Evolutionary conservation across 176 grass and related monocot genomes (phyloP).

Genomic region (Typha latifolia): DNA sequence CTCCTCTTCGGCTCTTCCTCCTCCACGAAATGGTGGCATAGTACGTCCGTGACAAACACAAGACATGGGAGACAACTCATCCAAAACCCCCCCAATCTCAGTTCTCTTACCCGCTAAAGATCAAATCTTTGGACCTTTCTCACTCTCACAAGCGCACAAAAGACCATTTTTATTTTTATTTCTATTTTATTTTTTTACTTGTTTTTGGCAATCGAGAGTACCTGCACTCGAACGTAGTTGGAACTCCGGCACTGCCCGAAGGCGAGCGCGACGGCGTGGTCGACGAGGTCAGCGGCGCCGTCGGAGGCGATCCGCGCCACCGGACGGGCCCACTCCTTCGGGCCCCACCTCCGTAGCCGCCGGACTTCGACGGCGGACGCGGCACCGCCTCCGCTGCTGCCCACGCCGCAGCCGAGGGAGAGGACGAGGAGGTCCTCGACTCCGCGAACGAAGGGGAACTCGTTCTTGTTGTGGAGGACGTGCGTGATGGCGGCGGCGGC

Average conservation of each 20-base stretch:
- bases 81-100: too few relatives aligned
- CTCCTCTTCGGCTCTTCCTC: too few relatives aligned
- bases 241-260: conserved; percentile 77
- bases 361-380: conserved; percentile 23
- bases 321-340: conserved; percentile 88
- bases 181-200: too few relatives aligned
- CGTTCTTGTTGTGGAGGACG: conserved; percentile 97
- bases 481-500: conserved; percentile 83
- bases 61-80: too few relatives aligned
- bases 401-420: conserved; percentile 72
- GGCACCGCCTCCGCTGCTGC: conserved; percentile 20
- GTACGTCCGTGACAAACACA: too few relatives aligned
- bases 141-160: neutral
- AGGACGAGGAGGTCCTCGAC: conserved; percentile 96
- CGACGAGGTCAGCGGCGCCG: conserved; percentile 81
- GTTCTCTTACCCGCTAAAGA: too few relatives aligned
- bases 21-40: too few relatives aligned
- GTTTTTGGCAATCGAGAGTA: conserved; percentile 10
- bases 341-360: conserved; percentile 55
- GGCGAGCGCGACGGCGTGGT: conserved; percentile 93
- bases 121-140: too few relatives aligned
- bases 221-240: conserved; percentile 93
- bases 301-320: conserved; percentile 81
- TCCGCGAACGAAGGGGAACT: conserved; percentile 96
- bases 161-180: neutral